These are phyloP conservation scores for Lagenaria siceraria DNA, from an alignment of 306 rosid genomes.

Conservation along the genomic window DNA sequence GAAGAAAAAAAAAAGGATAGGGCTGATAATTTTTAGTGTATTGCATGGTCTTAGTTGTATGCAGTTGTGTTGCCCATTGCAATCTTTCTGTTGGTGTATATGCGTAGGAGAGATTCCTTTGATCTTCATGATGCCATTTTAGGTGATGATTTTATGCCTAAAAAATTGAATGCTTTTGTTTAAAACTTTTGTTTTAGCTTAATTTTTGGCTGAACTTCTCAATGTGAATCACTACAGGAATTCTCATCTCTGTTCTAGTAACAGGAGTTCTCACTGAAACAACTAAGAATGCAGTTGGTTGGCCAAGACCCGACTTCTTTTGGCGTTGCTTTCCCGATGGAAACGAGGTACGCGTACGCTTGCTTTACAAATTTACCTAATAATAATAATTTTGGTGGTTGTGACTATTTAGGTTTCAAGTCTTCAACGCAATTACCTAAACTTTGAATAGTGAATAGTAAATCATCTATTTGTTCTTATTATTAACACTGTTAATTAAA, in stretches of 20 bases:
- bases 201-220: neutral
- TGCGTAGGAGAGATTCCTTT: constrained; percentile 65
- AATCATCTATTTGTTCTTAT: too few species aligned
- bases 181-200: neutral
- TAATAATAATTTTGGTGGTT: neutral
- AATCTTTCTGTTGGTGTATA: constrained; percentile 43
- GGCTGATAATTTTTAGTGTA: neutral
- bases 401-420: neutral
- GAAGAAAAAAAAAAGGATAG: neutral
- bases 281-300: neutral
- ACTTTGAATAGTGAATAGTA: too few species aligned
- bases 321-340: constrained; percentile 6
- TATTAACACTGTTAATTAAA: too few species aligned
- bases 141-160: neutral
- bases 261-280: neutral
- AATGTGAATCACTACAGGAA: neutral
- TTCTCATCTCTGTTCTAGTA: neutral
- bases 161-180: neutral
- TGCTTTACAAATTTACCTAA: too few species aligned
- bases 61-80: constrained; percentile 28
- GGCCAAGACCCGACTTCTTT: constrained; percentile 4
- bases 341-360: neutral
- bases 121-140: constrained; percentile 67
- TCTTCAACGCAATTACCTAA: too few species aligned
- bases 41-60: neutral